A percentile compares a stretch with the other conserved stretches of the same genome.
phyloP scores from a whole-genome alignment of 192 early-diverging fungal genomes.

The Pecoramyces ruminantium region DNA sequence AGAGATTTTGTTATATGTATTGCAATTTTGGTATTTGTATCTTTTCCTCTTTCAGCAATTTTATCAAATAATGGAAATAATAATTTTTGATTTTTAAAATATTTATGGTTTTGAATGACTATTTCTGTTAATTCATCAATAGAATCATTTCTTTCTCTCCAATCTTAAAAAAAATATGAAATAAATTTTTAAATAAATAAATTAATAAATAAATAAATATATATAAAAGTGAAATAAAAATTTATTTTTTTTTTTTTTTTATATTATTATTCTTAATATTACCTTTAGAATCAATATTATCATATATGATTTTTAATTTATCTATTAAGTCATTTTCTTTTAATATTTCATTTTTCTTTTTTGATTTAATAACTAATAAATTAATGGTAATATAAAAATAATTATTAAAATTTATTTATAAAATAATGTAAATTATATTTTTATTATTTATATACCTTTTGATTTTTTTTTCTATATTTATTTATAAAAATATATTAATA shows the following conservation, averaged over 20 bases:
- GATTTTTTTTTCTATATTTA: no score
- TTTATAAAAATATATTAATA: no score
- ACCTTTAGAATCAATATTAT: background rate
- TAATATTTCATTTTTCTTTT: background rate
- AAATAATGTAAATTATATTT: no score
- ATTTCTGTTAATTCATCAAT: background rate
- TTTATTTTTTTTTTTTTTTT: no score
- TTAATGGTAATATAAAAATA: no score
- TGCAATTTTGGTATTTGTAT: background rate
- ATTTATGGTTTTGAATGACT: background rate
- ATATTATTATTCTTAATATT: background rate
- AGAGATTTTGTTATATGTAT: background rate
- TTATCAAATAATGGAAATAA: background rate
- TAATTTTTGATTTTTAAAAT: background rate
- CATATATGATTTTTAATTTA: background rate
- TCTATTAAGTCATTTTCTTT: background rate
- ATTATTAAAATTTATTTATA: no score
- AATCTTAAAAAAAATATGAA: background rate
- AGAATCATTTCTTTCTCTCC: background rate
- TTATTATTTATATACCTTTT: no score
- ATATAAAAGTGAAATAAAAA: no score
- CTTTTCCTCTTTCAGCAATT: background rate
- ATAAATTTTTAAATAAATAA: no score
- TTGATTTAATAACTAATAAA: background rate
- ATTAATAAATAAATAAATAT: no score